Percentiles rank a stretch among this genome's conserved stretches.
Evolutionary conservation across 305 asterid genomes (phyloP).

Genomic region (Lippia alba): DNA sequence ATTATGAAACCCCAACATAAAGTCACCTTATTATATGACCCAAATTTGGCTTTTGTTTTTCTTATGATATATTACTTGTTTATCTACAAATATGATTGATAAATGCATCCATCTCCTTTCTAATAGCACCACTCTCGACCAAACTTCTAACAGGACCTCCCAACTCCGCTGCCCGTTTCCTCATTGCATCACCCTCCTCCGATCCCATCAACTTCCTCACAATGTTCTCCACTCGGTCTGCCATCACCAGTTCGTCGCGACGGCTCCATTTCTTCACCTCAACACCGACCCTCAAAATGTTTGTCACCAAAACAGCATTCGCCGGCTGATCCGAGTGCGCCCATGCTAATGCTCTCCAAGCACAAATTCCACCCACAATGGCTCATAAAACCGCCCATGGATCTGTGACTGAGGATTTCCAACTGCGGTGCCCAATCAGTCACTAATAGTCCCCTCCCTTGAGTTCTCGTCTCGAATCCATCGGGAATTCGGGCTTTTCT

Average conservation of each 20-base stretch:
- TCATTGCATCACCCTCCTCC: slow-evolving; percentile 46
- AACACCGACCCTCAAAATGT: slow-evolving; percentile 44
- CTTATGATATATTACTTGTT: too few relatives aligned
- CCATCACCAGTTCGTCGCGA: slow-evolving; percentile 33
- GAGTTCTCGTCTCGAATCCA: slow-evolving; percentile 48
- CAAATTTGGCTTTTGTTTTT: too few relatives aligned
- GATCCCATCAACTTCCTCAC: slow-evolving; percentile 53
- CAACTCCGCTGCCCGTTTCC: slow-evolving; percentile 47
- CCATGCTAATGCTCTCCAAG: slow-evolving; percentile 58
- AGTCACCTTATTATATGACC: too few relatives aligned
- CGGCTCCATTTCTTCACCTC: slow-evolving; percentile 42
- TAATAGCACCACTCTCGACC: slow-evolving; percentile 37
- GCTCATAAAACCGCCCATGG: slow-evolving; percentile 58
- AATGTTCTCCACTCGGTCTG: slow-evolving; percentile 39
- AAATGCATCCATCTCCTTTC: slow-evolving; percentile 40
- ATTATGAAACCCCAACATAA: too few relatives aligned
- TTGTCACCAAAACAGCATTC: slow-evolving; percentile 48
- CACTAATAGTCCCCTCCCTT: slow-evolving; percentile 44
- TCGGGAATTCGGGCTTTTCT: slow-evolving; percentile 33
- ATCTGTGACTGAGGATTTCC: slow-evolving; percentile 47
- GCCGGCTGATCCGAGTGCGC: slow-evolving; percentile 81
- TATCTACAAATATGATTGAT: slow-evolving; percentile 45
- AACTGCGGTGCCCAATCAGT: slow-evolving; percentile 67
- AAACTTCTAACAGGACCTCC: slow-evolving; percentile 45
- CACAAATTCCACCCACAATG: slow-evolving; percentile 71